Conservation (phyloP, 2,329 filamentous ascomycete genomes). For the Bretziella fagacearum region DNA sequence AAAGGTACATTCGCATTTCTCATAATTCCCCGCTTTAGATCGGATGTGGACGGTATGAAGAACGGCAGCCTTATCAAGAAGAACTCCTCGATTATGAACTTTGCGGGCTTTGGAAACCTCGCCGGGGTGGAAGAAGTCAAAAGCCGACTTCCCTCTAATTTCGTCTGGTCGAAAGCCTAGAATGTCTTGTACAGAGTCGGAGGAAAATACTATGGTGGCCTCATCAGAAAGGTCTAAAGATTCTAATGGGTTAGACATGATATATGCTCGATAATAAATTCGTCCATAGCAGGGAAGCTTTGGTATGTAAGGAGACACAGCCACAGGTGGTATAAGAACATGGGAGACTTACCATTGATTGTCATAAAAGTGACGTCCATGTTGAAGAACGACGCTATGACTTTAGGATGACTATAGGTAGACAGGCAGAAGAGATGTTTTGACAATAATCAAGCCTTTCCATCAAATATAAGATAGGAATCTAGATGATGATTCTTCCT, state of each 20-base stretch:
- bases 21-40: slow-evolving; percentile 32
- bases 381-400: too few species aligned
- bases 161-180: slow-evolving; percentile 64
- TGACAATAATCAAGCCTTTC: background rate
- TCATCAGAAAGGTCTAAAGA: slow-evolving; percentile 51
- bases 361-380: slow-evolving; percentile 87
- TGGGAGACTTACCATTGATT: slow-evolving; percentile 57
- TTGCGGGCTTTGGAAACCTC: slow-evolving; percentile 59
- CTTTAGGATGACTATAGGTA: background rate
- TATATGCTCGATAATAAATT: background rate
- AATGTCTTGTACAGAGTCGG: slow-evolving; percentile 68
- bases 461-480: background rate
- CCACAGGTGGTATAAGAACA: too few species aligned
- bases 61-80: slow-evolving; percentile 70
- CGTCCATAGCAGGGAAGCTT: too few species aligned
- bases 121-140: slow-evolving; percentile 73
- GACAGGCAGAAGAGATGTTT: background rate
- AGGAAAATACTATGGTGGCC: slow-evolving; percentile 67
- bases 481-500: background rate
- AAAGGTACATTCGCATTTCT: slow-evolving; percentile 74
- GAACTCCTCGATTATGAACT: slow-evolving; percentile 55
- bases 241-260: background rate
- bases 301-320: background rate
- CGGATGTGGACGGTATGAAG: slow-evolving; percentile 31
- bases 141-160: slow-evolving; percentile 58